Percentiles rank a stretch among this genome's conserved stretches.
phyloP scores from a whole-genome alignment of 768 basidiomycete genomes.

The Mycena epipterygia region DNA sequence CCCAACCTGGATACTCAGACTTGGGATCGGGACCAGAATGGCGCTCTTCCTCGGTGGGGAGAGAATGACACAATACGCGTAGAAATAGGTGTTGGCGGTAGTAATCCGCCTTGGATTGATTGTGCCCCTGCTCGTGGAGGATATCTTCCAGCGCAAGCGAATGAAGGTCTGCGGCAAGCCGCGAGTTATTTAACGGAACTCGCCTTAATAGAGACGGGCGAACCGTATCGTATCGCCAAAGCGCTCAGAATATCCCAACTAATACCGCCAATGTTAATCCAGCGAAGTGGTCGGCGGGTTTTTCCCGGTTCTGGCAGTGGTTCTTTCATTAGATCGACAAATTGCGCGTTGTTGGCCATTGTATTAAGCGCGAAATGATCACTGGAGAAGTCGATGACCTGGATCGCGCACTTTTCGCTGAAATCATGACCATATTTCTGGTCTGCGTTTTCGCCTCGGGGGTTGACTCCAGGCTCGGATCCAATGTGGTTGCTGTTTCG shows the following conservation, averaged over 20 bases:
- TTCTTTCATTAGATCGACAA: constrained; percentile 21
- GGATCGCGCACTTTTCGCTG: constrained; percentile 15
- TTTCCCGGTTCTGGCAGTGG: background rate
- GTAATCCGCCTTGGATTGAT: constrained; percentile 40
- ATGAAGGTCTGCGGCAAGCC: constrained; percentile 55
- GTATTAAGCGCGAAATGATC: constrained; percentile 14
- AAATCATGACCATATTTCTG: constrained; percentile 22
- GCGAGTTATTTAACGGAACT: background rate
- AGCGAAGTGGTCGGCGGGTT: constrained; percentile 7
- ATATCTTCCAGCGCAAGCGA: constrained; percentile 66
- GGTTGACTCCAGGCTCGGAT: constrained; percentile 32
- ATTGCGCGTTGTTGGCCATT: constrained; percentile 23
- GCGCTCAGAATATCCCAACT: constrained; percentile 30
- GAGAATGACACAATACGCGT: constrained; percentile 22
- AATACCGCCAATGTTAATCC: constrained; percentile 33
- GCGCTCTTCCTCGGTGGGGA: constrained; percentile 24
- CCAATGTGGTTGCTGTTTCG: constrained; percentile 11
- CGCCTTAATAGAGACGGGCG: background rate
- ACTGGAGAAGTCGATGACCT: constrained; percentile 25
- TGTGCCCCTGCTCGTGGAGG: constrained; percentile 47
- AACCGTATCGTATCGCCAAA: constrained; percentile 28
- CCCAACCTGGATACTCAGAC: constrained; percentile 16
- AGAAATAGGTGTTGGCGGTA: constrained; percentile 36
- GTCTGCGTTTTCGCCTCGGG: constrained; percentile 1
- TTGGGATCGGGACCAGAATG: background rate